Percentiles rank a stretch among this genome's conserved stretches.
phyloP scores from a whole-genome alignment of 345 rosid genomes.

The Dipteronia dyeriana region DNA sequence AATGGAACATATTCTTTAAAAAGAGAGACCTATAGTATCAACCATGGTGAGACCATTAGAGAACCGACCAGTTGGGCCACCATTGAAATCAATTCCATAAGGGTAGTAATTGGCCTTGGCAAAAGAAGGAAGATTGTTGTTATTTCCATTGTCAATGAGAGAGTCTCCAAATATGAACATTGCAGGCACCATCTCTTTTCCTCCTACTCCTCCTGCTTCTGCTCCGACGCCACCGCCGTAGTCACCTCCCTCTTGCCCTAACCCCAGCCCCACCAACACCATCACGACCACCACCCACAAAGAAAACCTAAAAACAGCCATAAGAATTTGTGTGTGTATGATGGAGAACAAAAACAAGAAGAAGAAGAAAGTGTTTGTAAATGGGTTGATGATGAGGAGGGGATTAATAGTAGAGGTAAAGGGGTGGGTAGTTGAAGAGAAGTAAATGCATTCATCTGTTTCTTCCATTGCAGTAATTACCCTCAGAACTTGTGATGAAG shows the following conservation, averaged over 20 bases:
- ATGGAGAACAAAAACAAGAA: not conserved
- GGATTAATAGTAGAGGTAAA: slow-evolving; percentile 11
- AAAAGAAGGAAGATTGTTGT: slow-evolving; percentile 76
- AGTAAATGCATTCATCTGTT: slow-evolving; percentile 60
- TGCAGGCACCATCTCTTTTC: slow-evolving; percentile 70
- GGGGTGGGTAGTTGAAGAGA: slow-evolving; percentile 32
- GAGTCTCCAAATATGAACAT: slow-evolving; percentile 95
- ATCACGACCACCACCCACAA: slow-evolving; percentile 13
- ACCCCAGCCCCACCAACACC: slow-evolving; percentile 18
- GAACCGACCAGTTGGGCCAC: slow-evolving; percentile 98
- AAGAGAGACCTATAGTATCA: slow-evolving; percentile 65
- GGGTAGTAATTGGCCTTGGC: slow-evolving; percentile 96
- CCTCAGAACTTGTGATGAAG: not conserved
- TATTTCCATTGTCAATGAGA: slow-evolving; percentile 91
- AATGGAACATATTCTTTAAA: too few relatives aligned
- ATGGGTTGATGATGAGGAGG: not conserved
- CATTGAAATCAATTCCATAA: slow-evolving; percentile 92
- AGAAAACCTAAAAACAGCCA: slow-evolving; percentile 18
- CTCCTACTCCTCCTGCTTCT: not conserved
- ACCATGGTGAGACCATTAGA: slow-evolving; percentile 96
- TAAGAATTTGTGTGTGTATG: not conserved
- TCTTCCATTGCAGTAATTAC: slow-evolving; percentile 36
- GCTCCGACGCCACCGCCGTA: not conserved
- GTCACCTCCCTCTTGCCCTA: slow-evolving; percentile 19
- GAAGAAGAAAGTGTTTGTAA: not conserved